Conservation (phyloP, 371 early-diverging fungal genomes). For the Mucor racemosus region DNA sequence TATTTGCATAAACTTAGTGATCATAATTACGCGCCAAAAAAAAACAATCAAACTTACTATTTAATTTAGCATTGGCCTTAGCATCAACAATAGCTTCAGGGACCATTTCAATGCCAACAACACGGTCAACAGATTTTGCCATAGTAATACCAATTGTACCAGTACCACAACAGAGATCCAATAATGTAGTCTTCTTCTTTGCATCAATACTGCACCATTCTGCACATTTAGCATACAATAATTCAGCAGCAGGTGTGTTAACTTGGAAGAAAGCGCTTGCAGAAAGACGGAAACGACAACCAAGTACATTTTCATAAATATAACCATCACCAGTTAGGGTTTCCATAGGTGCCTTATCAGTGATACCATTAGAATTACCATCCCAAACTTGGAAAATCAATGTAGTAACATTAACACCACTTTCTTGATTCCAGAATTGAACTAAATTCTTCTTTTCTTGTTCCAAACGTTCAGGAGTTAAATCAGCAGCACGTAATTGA, state of each 20-base stretch:
- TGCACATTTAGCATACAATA: slow-evolving; percentile 55
- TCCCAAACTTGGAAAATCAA: slow-evolving; percentile 56
- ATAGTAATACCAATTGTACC: slow-evolving; percentile 82
- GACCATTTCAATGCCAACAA: slow-evolving; percentile 77
- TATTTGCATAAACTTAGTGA: background rate
- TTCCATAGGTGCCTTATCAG: slow-evolving; percentile 44
- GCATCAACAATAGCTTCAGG: slow-evolving; percentile 75
- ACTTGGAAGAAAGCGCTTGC: slow-evolving; percentile 80
- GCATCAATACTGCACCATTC: slow-evolving; percentile 39
- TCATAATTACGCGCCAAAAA: background rate
- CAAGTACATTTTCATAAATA: slow-evolving; percentile 65
- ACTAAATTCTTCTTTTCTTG: slow-evolving; percentile 39
- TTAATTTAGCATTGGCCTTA: slow-evolving; percentile 62
- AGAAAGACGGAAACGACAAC: slow-evolving; percentile 68
- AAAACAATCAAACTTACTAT: slow-evolving; percentile 39
- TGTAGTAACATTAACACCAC: slow-evolving; percentile 44
- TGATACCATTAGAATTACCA: slow-evolving; percentile 57
- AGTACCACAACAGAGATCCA: slow-evolving; percentile 86
- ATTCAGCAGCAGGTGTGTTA: slow-evolving; percentile 72
- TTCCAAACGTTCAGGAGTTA: slow-evolving; percentile 40
- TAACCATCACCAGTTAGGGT: slow-evolving; percentile 56
- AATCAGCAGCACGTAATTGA: slow-evolving; percentile 54
- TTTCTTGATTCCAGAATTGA: slow-evolving; percentile 28
- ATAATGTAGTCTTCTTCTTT: slow-evolving; percentile 40
- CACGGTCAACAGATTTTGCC: slow-evolving; percentile 64